Percentiles rank a stretch among this genome's conserved stretches.
Conservation (phyloP, 768 basidiomycete species). For the Amanita fuliginea region DNA sequence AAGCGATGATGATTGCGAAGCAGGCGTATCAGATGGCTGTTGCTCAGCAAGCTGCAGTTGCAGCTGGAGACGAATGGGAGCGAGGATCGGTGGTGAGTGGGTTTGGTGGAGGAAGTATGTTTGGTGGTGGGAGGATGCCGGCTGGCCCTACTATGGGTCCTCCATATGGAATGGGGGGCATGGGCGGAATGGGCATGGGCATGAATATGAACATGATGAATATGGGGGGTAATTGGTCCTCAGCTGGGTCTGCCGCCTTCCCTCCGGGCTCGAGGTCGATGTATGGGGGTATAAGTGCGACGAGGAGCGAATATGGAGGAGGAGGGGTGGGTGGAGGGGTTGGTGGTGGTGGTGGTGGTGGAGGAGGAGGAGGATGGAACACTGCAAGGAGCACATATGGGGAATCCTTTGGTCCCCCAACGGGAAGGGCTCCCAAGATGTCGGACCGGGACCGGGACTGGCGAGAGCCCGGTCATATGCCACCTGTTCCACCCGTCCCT, state of each 20-base stretch:
- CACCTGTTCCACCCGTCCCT: slow-evolving; percentile 29
- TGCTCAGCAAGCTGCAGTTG: slow-evolving; percentile 82
- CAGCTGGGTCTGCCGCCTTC: slow-evolving; percentile 36
- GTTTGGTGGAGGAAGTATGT: slow-evolving; percentile 35
- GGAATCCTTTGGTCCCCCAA: slow-evolving; percentile 40
- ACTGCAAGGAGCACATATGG: slow-evolving; percentile 64
- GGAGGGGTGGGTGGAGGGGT: too few species aligned
- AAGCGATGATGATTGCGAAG: slow-evolving; percentile 79
- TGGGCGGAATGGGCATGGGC: slow-evolving; percentile 15
- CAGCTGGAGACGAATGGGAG: slow-evolving; percentile 90
- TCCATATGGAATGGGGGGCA: slow-evolving; percentile 23
- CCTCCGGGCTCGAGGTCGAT: slow-evolving; percentile 40
- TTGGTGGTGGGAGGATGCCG: slow-evolving; percentile 29
- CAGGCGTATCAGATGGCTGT: slow-evolving; percentile 87
- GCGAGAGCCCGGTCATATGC: slow-evolving; percentile 30
- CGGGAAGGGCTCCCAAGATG: background rate
- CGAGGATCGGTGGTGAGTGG: slow-evolving; percentile 52
- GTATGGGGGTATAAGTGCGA: slow-evolving; percentile 39
- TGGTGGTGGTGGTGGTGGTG: slow-evolving; percentile 48
- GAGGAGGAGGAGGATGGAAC: slow-evolving; percentile 34
- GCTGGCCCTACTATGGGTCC: slow-evolving; percentile 18
- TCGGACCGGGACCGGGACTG: slow-evolving; percentile 9
- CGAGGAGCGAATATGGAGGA: slow-evolving; percentile 57
- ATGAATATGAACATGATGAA: slow-evolving; percentile 29
- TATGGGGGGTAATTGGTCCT: slow-evolving; percentile 30